These are phyloP conservation scores for Talaromyces sp. DNA, from an alignment of 2,329 filamentous ascomycete species.

Conservation along the genomic window DNA sequence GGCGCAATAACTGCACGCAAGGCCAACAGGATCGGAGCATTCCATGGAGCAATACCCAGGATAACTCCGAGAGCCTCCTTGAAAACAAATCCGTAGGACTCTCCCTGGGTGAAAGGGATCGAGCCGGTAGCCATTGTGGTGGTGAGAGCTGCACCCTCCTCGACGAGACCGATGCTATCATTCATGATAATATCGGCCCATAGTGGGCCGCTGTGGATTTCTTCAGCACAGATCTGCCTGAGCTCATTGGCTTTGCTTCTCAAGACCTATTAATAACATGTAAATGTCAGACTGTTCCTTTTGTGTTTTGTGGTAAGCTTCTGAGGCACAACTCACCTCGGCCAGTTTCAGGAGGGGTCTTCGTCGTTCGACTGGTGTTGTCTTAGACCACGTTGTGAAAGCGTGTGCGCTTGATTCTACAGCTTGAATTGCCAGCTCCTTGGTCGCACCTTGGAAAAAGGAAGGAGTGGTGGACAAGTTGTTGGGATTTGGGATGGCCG, in stretches of 20 bases:
- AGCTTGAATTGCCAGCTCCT: conserved; percentile 35
- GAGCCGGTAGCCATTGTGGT: conserved; percentile 48
- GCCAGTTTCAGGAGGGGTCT: conserved; percentile 67
- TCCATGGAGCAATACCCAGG: conserved; percentile 74
- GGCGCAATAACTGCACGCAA: conserved; percentile 54
- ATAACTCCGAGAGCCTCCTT: conserved; percentile 75
- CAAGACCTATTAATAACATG: conserved; percentile 40
- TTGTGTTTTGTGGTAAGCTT: too few species aligned
- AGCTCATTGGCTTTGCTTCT: conserved; percentile 4
- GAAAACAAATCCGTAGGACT: conserved; percentile 56
- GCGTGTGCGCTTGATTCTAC: conserved; percentile 57
- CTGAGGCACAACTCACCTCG: conserved; percentile 42
- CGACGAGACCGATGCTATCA: conserved; percentile 22
- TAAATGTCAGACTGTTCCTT: conserved; percentile 27
- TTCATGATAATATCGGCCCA: conserved; percentile 48
- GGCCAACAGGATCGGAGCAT: conserved; percentile 50
- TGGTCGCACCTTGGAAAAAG: conserved; percentile 28
- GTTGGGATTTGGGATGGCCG: too few species aligned
- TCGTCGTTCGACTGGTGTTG: conserved; percentile 57
- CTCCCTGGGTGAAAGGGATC: conserved; percentile 44
- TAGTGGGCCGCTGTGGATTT: conserved; percentile 4
- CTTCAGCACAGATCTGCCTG: conserved; percentile 1
- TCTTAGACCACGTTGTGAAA: conserved; percentile 62
- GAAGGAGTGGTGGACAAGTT: conserved; percentile 23
- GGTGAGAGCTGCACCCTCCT: conserved; percentile 31